Base-by-base conservation (phyloP, 2,329 filamentous ascomycete genomes). In the Lomentospora prolificans region DNA sequence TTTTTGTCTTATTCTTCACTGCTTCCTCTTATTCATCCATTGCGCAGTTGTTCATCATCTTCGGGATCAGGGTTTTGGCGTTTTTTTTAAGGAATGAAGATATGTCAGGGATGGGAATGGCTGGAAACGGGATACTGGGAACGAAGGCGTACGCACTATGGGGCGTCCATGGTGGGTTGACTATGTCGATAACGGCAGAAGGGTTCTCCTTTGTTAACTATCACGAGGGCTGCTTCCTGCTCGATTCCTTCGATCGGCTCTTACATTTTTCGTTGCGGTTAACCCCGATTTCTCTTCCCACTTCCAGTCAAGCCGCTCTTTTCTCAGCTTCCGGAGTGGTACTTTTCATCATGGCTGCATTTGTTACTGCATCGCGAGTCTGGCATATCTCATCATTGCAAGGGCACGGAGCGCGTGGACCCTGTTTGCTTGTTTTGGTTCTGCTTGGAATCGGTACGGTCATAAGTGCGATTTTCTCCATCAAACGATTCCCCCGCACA, bases 361-460 rank as follows among this genome's bases (percentile, higher is more conserved):
- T 48, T 48, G 44, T 48, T 48, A 50, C 27, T 48, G 53, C 39
- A 55, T 50, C 33, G 41, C 53, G 27, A 55, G 41, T 44, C 41
- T 30, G 27, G 41, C 41, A 55, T 55, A 19, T 48, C 30, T 17
- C 25, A 51, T 50, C 44, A 19, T 51, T 22, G 48, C 24, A 51
- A 51, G 48, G 53, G 41, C 53, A 41, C 52, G 19, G 50, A 30
- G n/a, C 36, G 5, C 52, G 52, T 28, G 44, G 44, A 22, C 56
- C 52, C 25, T 48, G 27, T 36, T 52, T 24, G 22, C 39, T 56
- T 56, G 22, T 56, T 55, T 27, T 36, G 17, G 12, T 51, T 56
- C 50, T 53, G 51, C 17, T 56, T 53, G n/a, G 39, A 19, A 28
- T 39, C 50, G 44, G 17, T 36, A 33, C 46, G 33, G 44, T 55